Conservation (phyloP, 495 filamentous ascomycete genomes). For the Xylaria acuta region DNA sequence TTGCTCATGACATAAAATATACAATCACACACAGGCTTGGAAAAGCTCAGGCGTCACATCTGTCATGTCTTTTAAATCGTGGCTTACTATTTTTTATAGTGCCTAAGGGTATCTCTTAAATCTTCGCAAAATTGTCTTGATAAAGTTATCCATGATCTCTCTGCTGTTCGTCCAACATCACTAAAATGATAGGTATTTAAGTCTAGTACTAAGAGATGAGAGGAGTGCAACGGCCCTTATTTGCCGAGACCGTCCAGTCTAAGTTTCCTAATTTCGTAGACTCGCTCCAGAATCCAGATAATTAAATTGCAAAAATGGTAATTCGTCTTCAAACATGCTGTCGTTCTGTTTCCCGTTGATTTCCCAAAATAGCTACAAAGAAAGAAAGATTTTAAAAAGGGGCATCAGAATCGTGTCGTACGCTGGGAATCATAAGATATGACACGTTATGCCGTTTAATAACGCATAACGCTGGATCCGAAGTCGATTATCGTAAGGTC, state of each 20-base stretch:
- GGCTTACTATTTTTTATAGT: neutral
- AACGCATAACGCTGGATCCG: slow-evolving; percentile 17
- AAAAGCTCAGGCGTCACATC: neutral
- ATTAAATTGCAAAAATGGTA: slow-evolving; percentile 2
- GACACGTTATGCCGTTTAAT: slow-evolving; percentile 22
- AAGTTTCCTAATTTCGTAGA: neutral
- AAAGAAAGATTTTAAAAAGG: neutral
- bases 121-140: neutral
- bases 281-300: slow-evolving; percentile 10
- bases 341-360: neutral
- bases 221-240: neutral
- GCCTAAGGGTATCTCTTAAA: slow-evolving; percentile 19
- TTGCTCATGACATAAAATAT: neutral
- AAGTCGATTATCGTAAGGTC: slow-evolving; percentile 26
- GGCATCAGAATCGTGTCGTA: slow-evolving; percentile 19
- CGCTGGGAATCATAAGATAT: slow-evolving; percentile 21
- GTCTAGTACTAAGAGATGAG: slow-evolving; percentile 2
- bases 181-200: neutral
- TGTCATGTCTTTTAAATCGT: neutral
- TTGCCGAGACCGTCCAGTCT: neutral
- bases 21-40: neutral
- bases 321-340: neutral
- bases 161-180: slow-evolving; percentile 11
- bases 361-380: neutral
- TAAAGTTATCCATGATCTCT: slow-evolving; percentile 5